These are phyloP conservation scores for Synchytrium microbalum DNA, from an alignment of 371 early-diverging fungal species.

Conservation along the genomic window DNA sequence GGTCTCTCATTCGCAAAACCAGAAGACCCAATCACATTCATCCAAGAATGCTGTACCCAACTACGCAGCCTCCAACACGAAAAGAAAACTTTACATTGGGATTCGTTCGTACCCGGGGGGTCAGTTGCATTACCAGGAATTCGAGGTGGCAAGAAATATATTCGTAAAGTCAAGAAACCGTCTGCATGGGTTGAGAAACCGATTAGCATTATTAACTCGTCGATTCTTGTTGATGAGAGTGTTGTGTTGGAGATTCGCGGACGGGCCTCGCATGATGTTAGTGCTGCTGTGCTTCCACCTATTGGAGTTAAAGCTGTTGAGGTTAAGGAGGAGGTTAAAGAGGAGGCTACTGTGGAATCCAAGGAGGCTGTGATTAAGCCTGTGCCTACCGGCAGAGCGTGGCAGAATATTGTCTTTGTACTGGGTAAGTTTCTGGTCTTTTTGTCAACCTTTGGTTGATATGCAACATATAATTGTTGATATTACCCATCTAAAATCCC, in stretches of 20 bases:
- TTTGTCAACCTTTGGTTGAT: background rate
- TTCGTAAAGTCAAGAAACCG: constrained; percentile 14
- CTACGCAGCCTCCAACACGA: constrained; percentile 17
- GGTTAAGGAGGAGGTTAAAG: background rate
- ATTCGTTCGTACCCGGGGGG: background rate
- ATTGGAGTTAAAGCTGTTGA: background rate
- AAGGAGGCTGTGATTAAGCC: background rate
- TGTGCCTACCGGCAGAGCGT: constrained; percentile 1
- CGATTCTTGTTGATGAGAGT: background rate
- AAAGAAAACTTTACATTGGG: constrained; percentile 15
- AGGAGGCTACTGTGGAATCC: background rate
- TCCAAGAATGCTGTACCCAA: constrained; percentile 30
- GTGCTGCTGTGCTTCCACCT: background rate
- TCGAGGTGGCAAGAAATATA: constrained; percentile 30
- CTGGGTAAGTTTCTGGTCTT: constrained; percentile 18
- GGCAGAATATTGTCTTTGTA: constrained; percentile 35
- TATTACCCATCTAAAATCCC: background rate
- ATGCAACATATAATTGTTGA: background rate
- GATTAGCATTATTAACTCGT: background rate
- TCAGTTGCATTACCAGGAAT: background rate
- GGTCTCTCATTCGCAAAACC: constrained; percentile 30
- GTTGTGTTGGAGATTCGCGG: background rate
- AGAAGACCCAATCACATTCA: constrained; percentile 33
- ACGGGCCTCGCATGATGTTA: background rate
- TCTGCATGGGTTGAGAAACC: background rate